phyloP scores from a whole-genome alignment of 2,329 filamentous ascomycete species.

The Fusarium falciforme region DNA sequence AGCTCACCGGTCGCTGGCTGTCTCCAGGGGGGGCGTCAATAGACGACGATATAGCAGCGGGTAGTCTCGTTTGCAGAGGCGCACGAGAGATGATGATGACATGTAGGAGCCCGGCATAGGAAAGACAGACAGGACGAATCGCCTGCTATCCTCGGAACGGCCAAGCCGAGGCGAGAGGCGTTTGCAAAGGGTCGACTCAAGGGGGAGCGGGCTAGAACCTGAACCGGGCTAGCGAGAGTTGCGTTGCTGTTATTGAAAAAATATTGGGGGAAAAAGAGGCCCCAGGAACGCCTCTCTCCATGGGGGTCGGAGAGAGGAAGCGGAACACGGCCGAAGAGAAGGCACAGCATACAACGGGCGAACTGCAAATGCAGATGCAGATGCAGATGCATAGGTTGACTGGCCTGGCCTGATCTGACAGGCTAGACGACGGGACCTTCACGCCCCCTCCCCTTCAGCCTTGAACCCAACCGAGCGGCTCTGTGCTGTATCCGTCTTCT shows the following conservation, averaged over 20 bases:
- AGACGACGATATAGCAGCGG: constrained; percentile 4
- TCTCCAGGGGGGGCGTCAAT: not conserved
- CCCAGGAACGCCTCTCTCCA: constrained; percentile 22
- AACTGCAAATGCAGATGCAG: not conserved
- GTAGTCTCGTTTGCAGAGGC: not conserved
- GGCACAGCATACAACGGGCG: not conserved
- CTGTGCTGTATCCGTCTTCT: constrained; percentile 5
- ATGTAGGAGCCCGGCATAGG: constrained; percentile 22
- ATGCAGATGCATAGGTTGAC: constrained; percentile 3
- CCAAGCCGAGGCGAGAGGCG: constrained; percentile 29
- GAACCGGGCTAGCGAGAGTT: not conserved
- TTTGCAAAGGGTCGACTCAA: not conserved
- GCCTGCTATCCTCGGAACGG: constrained; percentile 23
- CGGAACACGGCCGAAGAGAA: constrained; percentile 25
- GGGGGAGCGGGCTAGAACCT: constrained; percentile 12
- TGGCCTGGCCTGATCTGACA: not conserved
- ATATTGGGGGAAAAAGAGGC: not conserved
- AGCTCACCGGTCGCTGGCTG: not conserved
- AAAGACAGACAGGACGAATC: constrained; percentile 21
- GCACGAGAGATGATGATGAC: constrained; percentile 3
- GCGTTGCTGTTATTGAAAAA: not conserved
- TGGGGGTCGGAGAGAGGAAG: constrained; percentile 10
- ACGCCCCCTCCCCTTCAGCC: not conserved
- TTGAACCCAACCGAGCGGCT: constrained; percentile 1
- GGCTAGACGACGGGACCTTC: not conserved